Evolutionary conservation across 345 rosid species (phyloP), one percentile per base, ranked within the genome.

Genomic region (Melaleuca quinquenervia): DNA sequence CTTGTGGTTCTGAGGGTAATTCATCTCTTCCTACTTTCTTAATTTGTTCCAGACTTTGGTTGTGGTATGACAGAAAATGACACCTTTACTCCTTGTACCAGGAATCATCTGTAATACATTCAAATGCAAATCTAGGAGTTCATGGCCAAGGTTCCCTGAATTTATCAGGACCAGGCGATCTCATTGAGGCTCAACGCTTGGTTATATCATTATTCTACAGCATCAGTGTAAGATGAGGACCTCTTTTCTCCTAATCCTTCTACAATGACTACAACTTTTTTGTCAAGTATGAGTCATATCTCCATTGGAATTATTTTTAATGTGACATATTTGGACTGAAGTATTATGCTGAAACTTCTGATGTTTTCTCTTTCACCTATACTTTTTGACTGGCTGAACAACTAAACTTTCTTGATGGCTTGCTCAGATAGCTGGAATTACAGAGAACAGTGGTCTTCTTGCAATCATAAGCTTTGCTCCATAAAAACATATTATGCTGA

Each of bases 121-220:
- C 96, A 64, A 93, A 92, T 91, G 95, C 95, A 75, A 91, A 94
- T 91, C 89, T 94, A 87, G 96, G 95, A 89, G 94, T 94, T 86
- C 94, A 91, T 83, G 95, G 96, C 36, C 96, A 94, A 91, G 95
- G 95, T 49, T 93, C 82, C 85, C 82, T 94, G 83, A 94, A 94
- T 91, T 91, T 94, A 84, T 90, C 96, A 58, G 96, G 96, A 88
- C 90, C 92, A 58, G 96, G 96, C 9, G 90, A 94, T 87, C 82
- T 86, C 85, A 93, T 94, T 89, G 95, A 94, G 83, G 93, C 96
- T 21, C 94, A 92, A 82, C 95, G 94, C 51, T 88, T 94, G 85
- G 91, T 91, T 85, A 88, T 94, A 64, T 92, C 96, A 49, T 87
- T 94, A 84, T 94, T 94, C 86, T 94, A 82, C 83, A 88, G 91